Evolutionary conservation across 306 rosid species (phyloP), one percentile per base, ranked within the genome.

Genomic region (Leucaena leucocephala): DNA sequence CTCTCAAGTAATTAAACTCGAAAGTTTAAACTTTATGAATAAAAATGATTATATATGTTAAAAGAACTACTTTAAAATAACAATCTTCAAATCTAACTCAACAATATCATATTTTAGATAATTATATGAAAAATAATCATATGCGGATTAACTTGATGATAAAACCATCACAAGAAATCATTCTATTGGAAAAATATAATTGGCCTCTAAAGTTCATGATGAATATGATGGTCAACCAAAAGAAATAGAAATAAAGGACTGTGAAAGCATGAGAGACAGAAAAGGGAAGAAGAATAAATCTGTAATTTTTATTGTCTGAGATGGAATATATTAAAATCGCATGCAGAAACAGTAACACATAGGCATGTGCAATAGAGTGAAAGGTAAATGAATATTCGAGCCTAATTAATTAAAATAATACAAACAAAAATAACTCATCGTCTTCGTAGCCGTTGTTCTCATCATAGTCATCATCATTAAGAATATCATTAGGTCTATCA

Each of bases 381-480:
- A 62, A 52, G 83, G 48, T n/a, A 82, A 38, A 86, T 54, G 62
- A 73, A 86, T 19, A 52, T 77, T 83, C 73, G 70, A 68, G 80
- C 78, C 85, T 66, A 65, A 77, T 14, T 76, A 76, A 61, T 14
- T 76, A 76, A 61, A 79, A 62, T 79, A 84, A 61, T 74, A 33
- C 50, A 71, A 39, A 72, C 77, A 3, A 79, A 76, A 76, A 55
- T 55, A 52, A 68, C 21, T 81, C 44, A 43, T 58, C 21, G 72
- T 80, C 70, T 27, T 27, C 27, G 78, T 80, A 78, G 84, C 83
- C 72, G 85, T 65, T 79, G 78, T 82, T 81, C 27, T 27, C 27
- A 81, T 84, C 83, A 81, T 78, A 82, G 36, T 72, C 85, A 77
- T 88, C 94, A 88, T 88, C 87, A 90, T 88, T 85, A 85, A 86